Percentiles rank a stretch among this genome's conserved stretches.
phyloP scores from a whole-genome alignment of 768 basidiomycete species.

The Vararia minispora region DNA sequence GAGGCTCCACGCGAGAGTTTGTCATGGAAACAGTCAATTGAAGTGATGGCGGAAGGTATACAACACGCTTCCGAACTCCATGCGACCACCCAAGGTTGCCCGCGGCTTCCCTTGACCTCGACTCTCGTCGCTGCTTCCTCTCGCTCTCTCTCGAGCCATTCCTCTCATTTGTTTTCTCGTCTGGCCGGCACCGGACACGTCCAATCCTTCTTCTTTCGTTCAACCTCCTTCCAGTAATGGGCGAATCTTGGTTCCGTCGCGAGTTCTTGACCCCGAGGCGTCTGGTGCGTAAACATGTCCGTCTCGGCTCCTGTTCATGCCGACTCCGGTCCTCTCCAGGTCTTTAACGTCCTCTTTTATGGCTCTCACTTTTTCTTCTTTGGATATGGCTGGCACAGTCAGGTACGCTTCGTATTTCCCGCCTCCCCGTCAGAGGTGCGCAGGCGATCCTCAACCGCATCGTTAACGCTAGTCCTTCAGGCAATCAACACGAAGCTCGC shows the following conservation, averaged over 20 bases:
- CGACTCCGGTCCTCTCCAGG: too few species aligned
- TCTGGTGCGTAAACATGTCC: too few species aligned
- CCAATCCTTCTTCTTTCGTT: slow-evolving; percentile 19
- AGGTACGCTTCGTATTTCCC: slow-evolving; percentile 32
- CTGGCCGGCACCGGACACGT: slow-evolving; percentile 44
- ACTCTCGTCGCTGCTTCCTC: background rate
- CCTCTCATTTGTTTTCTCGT: slow-evolving; percentile 15
- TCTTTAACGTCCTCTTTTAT: slow-evolving; percentile 74
- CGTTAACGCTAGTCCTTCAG: slow-evolving; percentile 25
- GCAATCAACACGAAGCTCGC: slow-evolving; percentile 49
- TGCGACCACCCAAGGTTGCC: slow-evolving; percentile 12
- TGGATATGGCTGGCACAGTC: slow-evolving; percentile 80
- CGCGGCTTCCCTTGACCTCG: slow-evolving; percentile 9
- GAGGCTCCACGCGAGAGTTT: too few species aligned
- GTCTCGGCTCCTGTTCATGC: too few species aligned
- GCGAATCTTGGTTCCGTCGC: slow-evolving; percentile 59
- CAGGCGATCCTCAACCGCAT: too few species aligned
- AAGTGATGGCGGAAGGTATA: too few species aligned
- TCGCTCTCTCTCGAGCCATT: slow-evolving; percentile 12
- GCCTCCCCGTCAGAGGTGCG: slow-evolving; percentile 1
- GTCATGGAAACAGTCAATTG: too few species aligned
- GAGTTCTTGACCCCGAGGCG: slow-evolving; percentile 57
- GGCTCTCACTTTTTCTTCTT: slow-evolving; percentile 66
- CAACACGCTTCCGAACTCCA: slow-evolving; percentile 5
- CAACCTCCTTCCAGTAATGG: slow-evolving; percentile 32